Conservation (phyloP, 371 early-diverging fungal genomes). For the Syncephalastrum racemosum region DNA sequence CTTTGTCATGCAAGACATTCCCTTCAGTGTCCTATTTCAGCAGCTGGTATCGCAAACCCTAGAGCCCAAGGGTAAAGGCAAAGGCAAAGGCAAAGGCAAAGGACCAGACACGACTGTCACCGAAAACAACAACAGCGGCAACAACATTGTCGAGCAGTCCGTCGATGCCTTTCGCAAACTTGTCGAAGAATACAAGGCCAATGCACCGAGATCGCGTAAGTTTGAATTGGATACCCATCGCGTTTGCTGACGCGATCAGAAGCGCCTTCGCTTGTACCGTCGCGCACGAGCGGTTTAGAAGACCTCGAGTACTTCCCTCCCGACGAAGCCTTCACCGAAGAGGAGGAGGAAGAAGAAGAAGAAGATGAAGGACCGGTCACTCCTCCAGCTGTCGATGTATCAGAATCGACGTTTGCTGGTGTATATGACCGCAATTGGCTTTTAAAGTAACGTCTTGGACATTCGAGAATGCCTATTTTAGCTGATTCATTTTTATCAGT, state of each 20-base stretch:
- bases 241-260: too few species aligned
- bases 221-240: neutral
- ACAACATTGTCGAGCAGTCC: slow-evolving; percentile 4
- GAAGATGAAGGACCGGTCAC: neutral
- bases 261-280: too few species aligned
- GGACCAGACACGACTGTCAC: neutral
- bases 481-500: slow-evolving; percentile 15
- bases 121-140: neutral
- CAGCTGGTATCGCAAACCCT: neutral
- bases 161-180: slow-evolving; percentile 18
- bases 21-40: too few species aligned
- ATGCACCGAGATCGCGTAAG: neutral
- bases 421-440: slow-evolving; percentile 54
- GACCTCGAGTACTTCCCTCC: neutral
- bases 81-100: slow-evolving; percentile 16
- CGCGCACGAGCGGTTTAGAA: too few species aligned
- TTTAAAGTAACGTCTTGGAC: slow-evolving; percentile 27
- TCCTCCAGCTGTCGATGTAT: neutral
- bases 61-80: neutral
- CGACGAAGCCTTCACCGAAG: neutral
- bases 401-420: too few species aligned
- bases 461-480: slow-evolving; percentile 3
- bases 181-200: slow-evolving; percentile 13
- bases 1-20: too few species aligned
- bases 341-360: neutral